Evolutionary conservation across 2,329 filamentous ascomycete species (phyloP), one percentile per base, ranked within the genome.

Genomic region (Aureobasidium sp.): DNA sequence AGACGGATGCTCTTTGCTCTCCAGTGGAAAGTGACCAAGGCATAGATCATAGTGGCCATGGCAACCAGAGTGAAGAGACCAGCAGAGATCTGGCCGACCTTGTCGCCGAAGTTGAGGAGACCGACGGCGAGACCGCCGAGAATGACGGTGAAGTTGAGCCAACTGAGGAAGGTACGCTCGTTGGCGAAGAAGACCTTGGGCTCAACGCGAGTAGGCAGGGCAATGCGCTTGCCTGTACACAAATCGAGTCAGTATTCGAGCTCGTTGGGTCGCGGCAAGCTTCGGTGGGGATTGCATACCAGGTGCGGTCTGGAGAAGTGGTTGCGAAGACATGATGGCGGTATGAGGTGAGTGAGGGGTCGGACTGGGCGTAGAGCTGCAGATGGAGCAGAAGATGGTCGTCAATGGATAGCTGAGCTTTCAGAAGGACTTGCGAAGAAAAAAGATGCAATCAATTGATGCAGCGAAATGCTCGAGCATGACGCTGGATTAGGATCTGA

Each of bases 151-250:
- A 97, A 97, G 84, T 99, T 99, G 73, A 99, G 90, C 94, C 94
- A 99, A 77, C 91, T 96, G 72, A 99, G 87, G 76, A 99, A 99
- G 66, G 94, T 99, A 66, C 94, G 91, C 80, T 99, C 94, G 82
- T 99, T 99, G 79, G 94, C 94, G 82, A 99, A 99, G 86, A 97
- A 99, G 81, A 99, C 94, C 79, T 99, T 99, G 71, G 94, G 94
- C 78, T 99, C 94, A 77, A 99, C 93, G 69, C 94, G 91, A 64
- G 93, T 97, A 63, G 94, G 94, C 67, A 99, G 90, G 71, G 94
- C 93, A 75, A 99, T 97, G 74, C 93, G 91, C 81, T 99, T 99
- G 84, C 93, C 93, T 96, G 70, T 56, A 36, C 41, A 42, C 23
- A 52, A 2, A 41, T 62, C 34, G 59, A 50, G 51, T 62, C 41